Conservation (phyloP, 1,284 basidiomycete species). For the Pyrrhoderma noxium region DNA sequence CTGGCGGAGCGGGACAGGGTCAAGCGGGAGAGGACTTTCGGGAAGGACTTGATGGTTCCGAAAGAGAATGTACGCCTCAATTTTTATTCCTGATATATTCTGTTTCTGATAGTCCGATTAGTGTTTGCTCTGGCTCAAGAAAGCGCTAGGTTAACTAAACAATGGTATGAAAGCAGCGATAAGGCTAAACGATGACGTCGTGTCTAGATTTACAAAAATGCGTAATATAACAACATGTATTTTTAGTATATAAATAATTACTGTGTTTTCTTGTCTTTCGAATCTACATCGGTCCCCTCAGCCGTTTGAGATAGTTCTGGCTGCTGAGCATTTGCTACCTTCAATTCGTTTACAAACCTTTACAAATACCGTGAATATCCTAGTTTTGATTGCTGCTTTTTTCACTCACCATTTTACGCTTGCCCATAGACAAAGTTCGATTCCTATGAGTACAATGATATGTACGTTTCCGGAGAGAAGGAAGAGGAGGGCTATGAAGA, state of each 20-base stretch:
- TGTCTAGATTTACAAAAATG: constrained; percentile 5
- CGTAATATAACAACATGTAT: constrained; percentile 10
- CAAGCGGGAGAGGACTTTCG: constrained; percentile 69
- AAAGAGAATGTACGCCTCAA: constrained; percentile 68
- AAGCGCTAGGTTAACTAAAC: constrained; percentile 66
- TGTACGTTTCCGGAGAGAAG: constrained; percentile 57
- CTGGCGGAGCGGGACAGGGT: constrained; percentile 43
- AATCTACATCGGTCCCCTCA: neutral
- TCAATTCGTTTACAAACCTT: constrained; percentile 36
- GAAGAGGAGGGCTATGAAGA: constrained; percentile 49
- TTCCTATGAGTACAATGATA: constrained; percentile 51
- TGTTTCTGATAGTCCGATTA: constrained; percentile 25
- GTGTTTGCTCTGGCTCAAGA: constrained; percentile 83
- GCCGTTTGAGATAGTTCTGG: too few species aligned
- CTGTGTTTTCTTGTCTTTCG: constrained; percentile 22
- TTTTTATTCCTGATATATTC: neutral
- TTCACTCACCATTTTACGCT: constrained; percentile 66
- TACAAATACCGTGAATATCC: too few species aligned
- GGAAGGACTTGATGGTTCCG: constrained; percentile 82
- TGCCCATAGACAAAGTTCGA: constrained; percentile 62
- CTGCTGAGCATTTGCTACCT: constrained; percentile 20
- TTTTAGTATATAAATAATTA: constrained; percentile 13
- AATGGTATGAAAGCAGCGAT: constrained; percentile 76
- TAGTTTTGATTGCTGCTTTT: too few species aligned
- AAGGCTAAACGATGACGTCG: constrained; percentile 37